Evolutionary conservation across 805 yeast genomes (phyloP).

Genomic region (Candida sithepensis): DNA sequence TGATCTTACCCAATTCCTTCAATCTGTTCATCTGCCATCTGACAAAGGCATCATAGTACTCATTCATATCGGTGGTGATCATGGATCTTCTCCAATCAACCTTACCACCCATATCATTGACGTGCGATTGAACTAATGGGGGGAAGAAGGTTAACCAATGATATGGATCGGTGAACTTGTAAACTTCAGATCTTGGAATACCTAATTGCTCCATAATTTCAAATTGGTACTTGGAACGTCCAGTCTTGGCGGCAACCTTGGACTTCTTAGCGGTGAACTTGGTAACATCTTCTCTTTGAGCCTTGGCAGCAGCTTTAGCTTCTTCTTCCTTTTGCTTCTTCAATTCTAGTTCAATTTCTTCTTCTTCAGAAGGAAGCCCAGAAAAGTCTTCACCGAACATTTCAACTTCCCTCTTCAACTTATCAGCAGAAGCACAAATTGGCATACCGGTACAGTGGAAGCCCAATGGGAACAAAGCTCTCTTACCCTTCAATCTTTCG

Average conservation of each 20-base stretch:
- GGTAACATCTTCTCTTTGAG: conserved; percentile 70
- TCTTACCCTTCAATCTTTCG: conserved; percentile 91
- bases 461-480: conserved; percentile 92
- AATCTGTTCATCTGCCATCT: conserved; percentile 95
- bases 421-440: conserved; percentile 92
- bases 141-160: conserved; percentile 94
- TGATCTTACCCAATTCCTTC: conserved; percentile 83
- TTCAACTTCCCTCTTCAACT: conserved; percentile 88
- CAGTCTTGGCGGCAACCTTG: conserved; percentile 90
- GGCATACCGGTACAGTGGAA: conserved; percentile 99
- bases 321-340: conserved; percentile 25
- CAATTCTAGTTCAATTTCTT: conserved; percentile 39
- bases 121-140: conserved; percentile 78
- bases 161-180: conserved; percentile 85
- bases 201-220: conserved; percentile 97
- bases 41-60: conserved; percentile 90
- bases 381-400: conserved; percentile 79
- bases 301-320: conserved; percentile 28
- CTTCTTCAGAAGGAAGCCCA: conserved; percentile 61
- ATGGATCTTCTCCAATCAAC: conserved; percentile 98
- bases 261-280: conserved; percentile 91
- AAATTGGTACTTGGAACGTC: conserved; percentile 90
- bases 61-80: conserved; percentile 93
- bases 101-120: conserved; percentile 80
- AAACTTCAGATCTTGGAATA: conserved; percentile 75